phyloP scores from a whole-genome alignment of 78 protist species.

The Dictyostelium citrinum region DNA sequence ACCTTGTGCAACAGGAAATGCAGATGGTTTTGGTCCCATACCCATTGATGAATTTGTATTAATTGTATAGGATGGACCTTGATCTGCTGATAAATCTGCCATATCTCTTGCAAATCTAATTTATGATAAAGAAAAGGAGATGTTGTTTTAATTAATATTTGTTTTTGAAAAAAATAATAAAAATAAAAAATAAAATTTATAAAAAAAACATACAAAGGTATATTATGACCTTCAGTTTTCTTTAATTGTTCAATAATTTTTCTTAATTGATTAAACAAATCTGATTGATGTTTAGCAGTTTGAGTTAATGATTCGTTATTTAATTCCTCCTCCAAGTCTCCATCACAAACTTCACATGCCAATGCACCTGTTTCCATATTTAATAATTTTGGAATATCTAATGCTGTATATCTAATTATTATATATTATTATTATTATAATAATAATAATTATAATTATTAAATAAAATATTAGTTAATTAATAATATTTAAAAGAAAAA shows the following conservation, averaged over 20 bases:
- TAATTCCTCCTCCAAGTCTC: conserved; percentile 4
- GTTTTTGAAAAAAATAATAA: background rate
- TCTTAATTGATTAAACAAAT: conserved; percentile 15
- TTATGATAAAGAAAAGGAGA: background rate
- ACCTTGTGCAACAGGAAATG: background rate
- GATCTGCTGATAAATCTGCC: conserved; percentile 7
- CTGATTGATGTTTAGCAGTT: background rate
- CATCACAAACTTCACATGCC: conserved; percentile 25
- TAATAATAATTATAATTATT: too few relatives aligned
- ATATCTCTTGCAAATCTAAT: conserved; percentile 51
- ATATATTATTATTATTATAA: too few relatives aligned
- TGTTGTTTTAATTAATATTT: background rate
- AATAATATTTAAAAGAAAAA: background rate
- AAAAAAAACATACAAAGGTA: conserved; percentile 18
- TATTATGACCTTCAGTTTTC: conserved; percentile 57
- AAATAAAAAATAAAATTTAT: background rate
- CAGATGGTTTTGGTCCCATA: conserved; percentile 15
- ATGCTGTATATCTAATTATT: conserved; percentile 16
- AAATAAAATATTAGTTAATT: too few relatives aligned
- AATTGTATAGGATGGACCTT: background rate
- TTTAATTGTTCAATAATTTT: conserved; percentile 55
- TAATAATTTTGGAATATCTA: conserved; percentile 31
- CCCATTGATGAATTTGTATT: conserved; percentile 14
- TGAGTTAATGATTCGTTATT: conserved; percentile 9
- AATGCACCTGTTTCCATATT: conserved; percentile 26